Evolutionary conservation across 2,329 filamentous ascomycete genomes (phyloP), one percentile per base, ranked within the genome.

Genomic region (Helicocarpus griseus): DNA sequence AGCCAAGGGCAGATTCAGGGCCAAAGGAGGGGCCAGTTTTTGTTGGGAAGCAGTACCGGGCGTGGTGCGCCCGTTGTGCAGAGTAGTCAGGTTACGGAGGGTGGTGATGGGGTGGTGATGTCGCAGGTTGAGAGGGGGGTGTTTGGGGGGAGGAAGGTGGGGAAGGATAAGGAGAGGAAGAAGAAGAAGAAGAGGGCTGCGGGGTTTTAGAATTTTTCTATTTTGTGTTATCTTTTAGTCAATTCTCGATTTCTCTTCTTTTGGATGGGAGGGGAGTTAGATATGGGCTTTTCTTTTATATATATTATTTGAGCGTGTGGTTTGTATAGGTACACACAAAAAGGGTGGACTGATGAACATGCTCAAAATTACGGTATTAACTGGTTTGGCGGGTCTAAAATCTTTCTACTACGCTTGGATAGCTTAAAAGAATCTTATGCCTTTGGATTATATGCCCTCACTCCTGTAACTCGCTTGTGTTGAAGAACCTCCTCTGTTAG

Each of bases 181-280:
- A 68, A 61, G 54, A 71, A 68, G 57, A 72, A 70, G 57, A 65
- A 67, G 54, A 59, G 69, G 49, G 62, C 66, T 19, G 69, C 69
- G 26, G 69, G 69, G 11, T 72, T 72, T 54, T 72, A 64, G 13
- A 14, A 4, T 5, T 41, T 17, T 41, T 41, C 9, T 22, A 2
- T 41, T 22, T 41, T 11, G 38, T n/a, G n/a, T n/a, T n/a, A n/a
- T n/a, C n/a, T n/a, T n/a, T n/a, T n/a, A n/a, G n/a, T n/a, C n/a
- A 19, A 14, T 8, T 11, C 3, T 22, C 3, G n/a, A 17, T 1
- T 41, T 22, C 9, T 9, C n/a, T 31, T 31, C 5, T n/a, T 26
- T 43, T 28, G 13, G 40, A 22, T 17, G 40, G 9, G 7, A 9
- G 21, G 22, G 21, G 19, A 2, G 1, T 22, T 9, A 4, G 19